These are phyloP conservation scores for Raffaelea ambrosiae DNA, from an alignment of 2,329 filamentous ascomycete species.

Conservation along the genomic window DNA sequence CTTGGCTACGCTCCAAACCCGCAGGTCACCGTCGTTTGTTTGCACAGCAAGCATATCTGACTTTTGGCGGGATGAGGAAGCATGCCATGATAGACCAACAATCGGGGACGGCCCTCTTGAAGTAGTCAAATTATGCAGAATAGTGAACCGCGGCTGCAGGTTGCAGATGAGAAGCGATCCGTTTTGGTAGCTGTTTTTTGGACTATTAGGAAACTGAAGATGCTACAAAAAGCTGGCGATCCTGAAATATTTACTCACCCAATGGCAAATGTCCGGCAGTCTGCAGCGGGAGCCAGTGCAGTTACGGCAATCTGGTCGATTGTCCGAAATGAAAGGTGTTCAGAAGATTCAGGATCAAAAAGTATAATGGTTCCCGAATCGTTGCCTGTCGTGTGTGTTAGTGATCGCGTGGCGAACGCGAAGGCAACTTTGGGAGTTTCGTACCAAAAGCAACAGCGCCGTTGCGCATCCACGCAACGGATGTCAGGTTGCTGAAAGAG, in stretches of 20 bases:
- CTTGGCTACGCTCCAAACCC: constrained; percentile 96
- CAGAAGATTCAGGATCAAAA: constrained; percentile 87
- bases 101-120: constrained; percentile 79
- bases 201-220: constrained; percentile 1
- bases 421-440: constrained; percentile 17
- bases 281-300: constrained; percentile 78
- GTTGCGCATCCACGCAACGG: constrained; percentile 92
- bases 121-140: constrained; percentile 84
- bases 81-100: constrained; percentile 85
- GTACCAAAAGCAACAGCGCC: constrained; percentile 94
- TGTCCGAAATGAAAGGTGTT: constrained; percentile 84
- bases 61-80: constrained; percentile 89
- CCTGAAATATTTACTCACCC: constrained; percentile 49
- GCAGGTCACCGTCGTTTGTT: constrained; percentile 80
- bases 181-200: constrained; percentile 68
- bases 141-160: constrained; percentile 85
- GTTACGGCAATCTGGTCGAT: constrained; percentile 90
- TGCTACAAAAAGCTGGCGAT: not conserved
- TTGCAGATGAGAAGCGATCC: constrained; percentile 86
- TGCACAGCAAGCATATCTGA: constrained; percentile 97
- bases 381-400: constrained; percentile 59
- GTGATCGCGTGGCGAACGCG: not conserved
- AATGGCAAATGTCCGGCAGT: constrained; percentile 93
- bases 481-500: constrained; percentile 77
- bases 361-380: constrained; percentile 86